Evolutionary conservation across 2,329 filamentous ascomycete species (phyloP), one percentile per base, ranked within the genome.

Genomic region (Fusarium sp.): DNA sequence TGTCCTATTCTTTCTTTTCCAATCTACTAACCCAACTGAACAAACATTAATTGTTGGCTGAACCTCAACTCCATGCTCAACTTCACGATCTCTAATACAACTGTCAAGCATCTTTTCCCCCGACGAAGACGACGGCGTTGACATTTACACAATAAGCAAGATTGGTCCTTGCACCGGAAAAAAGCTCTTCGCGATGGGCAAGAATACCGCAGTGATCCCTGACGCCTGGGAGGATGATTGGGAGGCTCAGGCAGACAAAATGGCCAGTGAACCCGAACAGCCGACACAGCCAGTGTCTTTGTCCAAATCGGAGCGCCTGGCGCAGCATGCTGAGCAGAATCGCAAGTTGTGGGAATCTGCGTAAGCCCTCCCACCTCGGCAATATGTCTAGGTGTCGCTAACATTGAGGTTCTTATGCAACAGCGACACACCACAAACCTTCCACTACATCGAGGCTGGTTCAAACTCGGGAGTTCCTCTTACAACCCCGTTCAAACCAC

Each of bases 211-310:
- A 24, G 82, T 81, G 28, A 81, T 92, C 65, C 91, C 93, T 41
- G 90, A 95, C 81, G 95, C 94, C 26, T 98, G 95, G 95, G 94
- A 95, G 38, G 88, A 97, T 77, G 93, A 97, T 78, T 98, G 95
- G 95, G 93, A 95, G 80, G 83, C 85, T 11, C 88, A 92, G 79
- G 94, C 93, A 64, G 94, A 97, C 81, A 87, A 80, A 65, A 76
- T 81, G 33, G 80, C 81, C 45, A 80, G 81, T 59, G 74, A 81
- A n/a, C 77, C 81, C 36, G 72, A 80, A 51, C 75, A 80, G 61
- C 76, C 78, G 39, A 77, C 77, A 56, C 79, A 81, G 24, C 82
- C 83, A 75, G 80, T 80, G 50, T 82, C 82, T 47, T 81, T 94
- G 67, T 91, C 90, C 73, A 95, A 93, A 79, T 90, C 93, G 8